phyloP scores from a whole-genome alignment of 345 rosid species.

The Arabidopsis suecica region DNA sequence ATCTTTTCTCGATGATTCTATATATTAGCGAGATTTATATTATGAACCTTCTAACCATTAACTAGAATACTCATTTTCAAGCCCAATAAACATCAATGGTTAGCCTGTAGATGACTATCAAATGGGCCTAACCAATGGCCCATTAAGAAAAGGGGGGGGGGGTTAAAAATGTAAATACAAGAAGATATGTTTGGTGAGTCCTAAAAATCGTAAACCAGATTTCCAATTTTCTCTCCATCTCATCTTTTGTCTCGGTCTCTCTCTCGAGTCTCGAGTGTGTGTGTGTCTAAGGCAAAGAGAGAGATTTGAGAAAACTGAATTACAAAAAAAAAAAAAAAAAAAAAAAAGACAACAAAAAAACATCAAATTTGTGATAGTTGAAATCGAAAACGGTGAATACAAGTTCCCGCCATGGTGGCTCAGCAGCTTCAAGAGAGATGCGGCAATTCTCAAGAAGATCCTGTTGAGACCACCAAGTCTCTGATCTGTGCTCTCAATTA shows the following conservation, averaged over 20 bases:
- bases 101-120: not conserved
- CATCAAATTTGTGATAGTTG: conserved; percentile 32
- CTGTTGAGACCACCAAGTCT: conserved; percentile 64
- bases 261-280: conserved; percentile 30
- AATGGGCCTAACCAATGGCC: conserved; percentile 17
- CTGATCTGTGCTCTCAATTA: conserved; percentile 82
- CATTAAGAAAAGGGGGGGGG: not conserved
- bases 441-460: conserved; percentile 47
- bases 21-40: not conserved
- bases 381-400: conserved; percentile 38
- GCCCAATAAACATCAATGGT: not conserved
- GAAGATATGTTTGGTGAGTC: conserved; percentile 31
- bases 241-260: conserved; percentile 43
- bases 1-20: not conserved
- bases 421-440: conserved; percentile 58
- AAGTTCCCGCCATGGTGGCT: conserved; percentile 86
- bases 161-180: conserved; percentile 32
- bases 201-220: conserved; percentile 29
- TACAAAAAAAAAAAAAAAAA: not conserved
- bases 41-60: not conserved
- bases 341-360: not conserved
- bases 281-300: conserved; percentile 20
- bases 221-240: conserved; percentile 19
- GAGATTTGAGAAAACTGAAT: conserved; percentile 20
- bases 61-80: not conserved